Evolutionary conservation across 805 yeast genomes (phyloP).

Genomic region (Saturnispora bothae): DNA sequence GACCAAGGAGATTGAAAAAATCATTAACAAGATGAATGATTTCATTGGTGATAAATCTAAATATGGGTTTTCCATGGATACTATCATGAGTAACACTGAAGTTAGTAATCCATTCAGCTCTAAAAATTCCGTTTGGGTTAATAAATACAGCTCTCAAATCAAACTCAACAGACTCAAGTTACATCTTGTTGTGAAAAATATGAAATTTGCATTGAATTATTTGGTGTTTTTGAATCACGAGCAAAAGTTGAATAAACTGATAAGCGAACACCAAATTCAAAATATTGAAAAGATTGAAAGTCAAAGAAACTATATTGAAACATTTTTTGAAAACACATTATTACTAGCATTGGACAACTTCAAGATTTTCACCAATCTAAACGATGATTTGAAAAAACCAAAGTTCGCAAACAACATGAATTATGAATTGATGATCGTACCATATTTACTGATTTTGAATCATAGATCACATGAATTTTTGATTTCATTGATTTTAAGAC

Average conservation of each 20-base stretch:
- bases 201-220: constrained; percentile 41
- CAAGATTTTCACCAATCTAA: constrained; percentile 26
- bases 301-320: constrained; percentile 24
- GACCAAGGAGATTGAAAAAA: constrained; percentile 22
- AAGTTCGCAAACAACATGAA: constrained; percentile 26
- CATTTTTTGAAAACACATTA: constrained; percentile 28
- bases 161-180: constrained; percentile 25
- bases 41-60: constrained; percentile 24
- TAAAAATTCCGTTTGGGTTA: constrained; percentile 13
- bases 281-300: constrained; percentile 23
- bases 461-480: constrained; percentile 49
- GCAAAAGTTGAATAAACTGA: constrained; percentile 25
- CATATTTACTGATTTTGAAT: constrained; percentile 40
- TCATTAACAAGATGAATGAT: constrained; percentile 23
- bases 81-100: constrained; percentile 15
- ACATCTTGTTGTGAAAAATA: constrained; percentile 32
- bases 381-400: constrained; percentile 19
- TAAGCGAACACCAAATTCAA: constrained; percentile 21
- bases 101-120: constrained; percentile 13
- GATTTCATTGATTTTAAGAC: constrained; percentile 43
- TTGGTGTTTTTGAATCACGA: constrained; percentile 31
- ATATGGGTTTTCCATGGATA: constrained; percentile 19
- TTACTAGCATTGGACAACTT: constrained; percentile 29
- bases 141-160: constrained; percentile 17
- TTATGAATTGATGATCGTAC: constrained; percentile 38